phyloP scores from a whole-genome alignment of 768 basidiomycete genomes.

The Lactarius akahatsu region DNA sequence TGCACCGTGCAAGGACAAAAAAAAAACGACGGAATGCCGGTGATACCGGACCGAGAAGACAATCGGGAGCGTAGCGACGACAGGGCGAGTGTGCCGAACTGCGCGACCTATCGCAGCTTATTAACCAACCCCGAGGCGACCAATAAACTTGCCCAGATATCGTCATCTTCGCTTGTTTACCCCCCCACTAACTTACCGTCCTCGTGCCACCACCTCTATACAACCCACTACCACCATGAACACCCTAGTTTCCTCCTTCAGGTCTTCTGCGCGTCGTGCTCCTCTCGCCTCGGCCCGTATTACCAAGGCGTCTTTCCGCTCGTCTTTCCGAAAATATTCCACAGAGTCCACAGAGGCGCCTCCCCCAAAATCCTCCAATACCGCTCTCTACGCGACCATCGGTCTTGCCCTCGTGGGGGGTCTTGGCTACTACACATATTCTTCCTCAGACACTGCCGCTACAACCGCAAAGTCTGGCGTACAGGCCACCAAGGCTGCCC shows the following conservation, averaged over 20 bases:
- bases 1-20: not conserved
- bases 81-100: no score
- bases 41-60: not conserved
- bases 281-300: conserved; percentile 25
- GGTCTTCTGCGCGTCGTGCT: conserved; percentile 28
- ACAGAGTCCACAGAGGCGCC: conserved; percentile 57
- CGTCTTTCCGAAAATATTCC: conserved; percentile 57
- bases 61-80: no score
- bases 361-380: conserved; percentile 51
- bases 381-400: conserved; percentile 56
- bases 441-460: conserved; percentile 48
- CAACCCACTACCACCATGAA: conserved; percentile 18
- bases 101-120: no score
- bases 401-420: conserved; percentile 60
- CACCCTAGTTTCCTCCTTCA: conserved; percentile 17
- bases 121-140: not conserved
- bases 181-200: not conserved
- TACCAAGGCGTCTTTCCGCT: conserved; percentile 34
- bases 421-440: conserved; percentile 61
- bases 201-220: not conserved
- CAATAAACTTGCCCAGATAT: not conserved
- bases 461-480: conserved; percentile 60
- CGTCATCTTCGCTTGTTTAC: not conserved
- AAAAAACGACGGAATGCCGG: not conserved
- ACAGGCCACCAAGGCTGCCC: conserved; percentile 60